Conservation (phyloP, 1,139 yeast genomes). For the Ashbya aceris region DNA sequence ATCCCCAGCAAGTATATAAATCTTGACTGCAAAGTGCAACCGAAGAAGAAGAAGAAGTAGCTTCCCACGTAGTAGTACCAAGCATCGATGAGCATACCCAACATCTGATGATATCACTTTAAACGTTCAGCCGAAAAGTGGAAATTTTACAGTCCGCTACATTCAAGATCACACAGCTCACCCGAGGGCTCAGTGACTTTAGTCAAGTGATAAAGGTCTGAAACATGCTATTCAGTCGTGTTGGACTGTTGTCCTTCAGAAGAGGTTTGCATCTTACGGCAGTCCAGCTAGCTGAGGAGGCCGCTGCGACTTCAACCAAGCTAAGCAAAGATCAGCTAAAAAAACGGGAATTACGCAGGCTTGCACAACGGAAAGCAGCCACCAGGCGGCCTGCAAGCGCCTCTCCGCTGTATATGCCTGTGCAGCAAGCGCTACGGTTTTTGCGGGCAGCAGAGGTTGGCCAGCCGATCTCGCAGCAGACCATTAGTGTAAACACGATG, state of each 20-base stretch:
- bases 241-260: not conserved
- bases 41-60: constrained; percentile 35
- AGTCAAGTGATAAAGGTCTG: too few species aligned
- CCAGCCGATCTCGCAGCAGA: constrained; percentile 56
- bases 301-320: constrained; percentile 11
- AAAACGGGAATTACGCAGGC: constrained; percentile 24
- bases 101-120: too few species aligned
- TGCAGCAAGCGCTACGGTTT: constrained; percentile 65
- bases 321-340: constrained; percentile 24
- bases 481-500: constrained; percentile 55
- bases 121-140: too few species aligned
- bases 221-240: not conserved
- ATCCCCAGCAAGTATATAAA: constrained; percentile 58
- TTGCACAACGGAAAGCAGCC: constrained; percentile 21
- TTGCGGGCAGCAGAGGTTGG: constrained; percentile 89
- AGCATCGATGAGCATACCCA: too few species aligned
- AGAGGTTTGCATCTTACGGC: not conserved
- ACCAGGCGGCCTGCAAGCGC: constrained; percentile 35
- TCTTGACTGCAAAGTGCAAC: constrained; percentile 56
- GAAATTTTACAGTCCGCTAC: too few species aligned
- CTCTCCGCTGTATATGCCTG: constrained; percentile 61
- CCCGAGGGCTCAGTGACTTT: too few species aligned
- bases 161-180: too few species aligned
- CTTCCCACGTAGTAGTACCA: too few species aligned
- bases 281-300: not conserved